Evolutionary conservation across 495 filamentous ascomycete species (phyloP).

Genomic region (Lichenothelia convexa): DNA sequence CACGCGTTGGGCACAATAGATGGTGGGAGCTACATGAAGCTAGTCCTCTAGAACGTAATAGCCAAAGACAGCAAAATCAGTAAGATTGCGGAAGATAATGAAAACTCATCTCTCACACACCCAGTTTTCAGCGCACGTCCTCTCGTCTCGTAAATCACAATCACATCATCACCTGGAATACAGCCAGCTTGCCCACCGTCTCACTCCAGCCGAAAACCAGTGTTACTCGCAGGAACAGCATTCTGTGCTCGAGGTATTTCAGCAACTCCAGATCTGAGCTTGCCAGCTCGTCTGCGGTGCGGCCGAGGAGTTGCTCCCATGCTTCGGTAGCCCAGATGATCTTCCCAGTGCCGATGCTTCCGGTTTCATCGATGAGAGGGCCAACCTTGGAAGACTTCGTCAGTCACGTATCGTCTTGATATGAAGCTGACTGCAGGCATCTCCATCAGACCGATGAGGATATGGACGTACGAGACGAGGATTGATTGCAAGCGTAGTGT

Average conservation of each 20-base stretch:
- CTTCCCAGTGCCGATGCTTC: slow-evolving; percentile 27
- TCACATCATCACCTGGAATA: background rate
- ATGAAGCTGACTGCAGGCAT: background rate
- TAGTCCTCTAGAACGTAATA: too few relatives aligned
- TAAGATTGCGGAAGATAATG: too few relatives aligned
- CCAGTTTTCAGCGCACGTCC: too few relatives aligned
- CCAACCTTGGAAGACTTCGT: slow-evolving; percentile 25
- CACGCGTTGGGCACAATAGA: too few relatives aligned
- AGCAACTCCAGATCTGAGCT: slow-evolving; percentile 14
- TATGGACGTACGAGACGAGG: slow-evolving; percentile 24
- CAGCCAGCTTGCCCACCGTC: slow-evolving; percentile 6
- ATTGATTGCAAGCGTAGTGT: slow-evolving; percentile 30
- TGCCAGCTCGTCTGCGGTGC: slow-evolving; percentile 19
- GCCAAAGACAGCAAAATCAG: too few relatives aligned
- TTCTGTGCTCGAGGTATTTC: slow-evolving; percentile 27
- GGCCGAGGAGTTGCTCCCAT: slow-evolving; percentile 34
- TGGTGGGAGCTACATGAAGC: too few relatives aligned
- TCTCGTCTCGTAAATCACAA: too few relatives aligned
- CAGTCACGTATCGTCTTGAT: too few relatives aligned
- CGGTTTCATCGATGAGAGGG: slow-evolving; percentile 37
- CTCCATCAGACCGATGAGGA: background rate
- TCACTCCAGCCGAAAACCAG: slow-evolving; percentile 30
- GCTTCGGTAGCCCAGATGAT: slow-evolving; percentile 32
- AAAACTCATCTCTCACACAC: too few relatives aligned
- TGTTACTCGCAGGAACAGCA: slow-evolving; percentile 33